Conservation (phyloP, 1,284 basidiomycete genomes). For the Malassezia globosa region DNA sequence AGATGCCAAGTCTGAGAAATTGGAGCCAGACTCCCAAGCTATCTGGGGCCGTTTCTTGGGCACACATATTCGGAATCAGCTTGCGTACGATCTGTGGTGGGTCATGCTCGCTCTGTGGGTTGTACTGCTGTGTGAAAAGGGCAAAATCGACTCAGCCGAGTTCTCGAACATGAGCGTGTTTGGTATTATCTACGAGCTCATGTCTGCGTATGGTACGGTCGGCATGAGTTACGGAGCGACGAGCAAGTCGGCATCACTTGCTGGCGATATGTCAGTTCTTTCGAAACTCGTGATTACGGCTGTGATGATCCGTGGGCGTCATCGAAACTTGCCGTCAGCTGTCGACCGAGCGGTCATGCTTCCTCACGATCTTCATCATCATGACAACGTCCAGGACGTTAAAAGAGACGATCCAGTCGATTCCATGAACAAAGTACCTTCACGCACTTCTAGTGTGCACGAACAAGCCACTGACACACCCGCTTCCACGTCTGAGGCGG, state of each 20-base stretch:
- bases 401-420: too few relatives aligned
- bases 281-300: slow-evolving; percentile 68
- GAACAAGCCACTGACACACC: too few relatives aligned
- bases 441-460: too few relatives aligned
- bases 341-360: slow-evolving; percentile 64
- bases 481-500: too few relatives aligned
- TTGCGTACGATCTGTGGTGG: slow-evolving; percentile 58
- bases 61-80: slow-evolving; percentile 69
- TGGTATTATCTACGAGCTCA: slow-evolving; percentile 63
- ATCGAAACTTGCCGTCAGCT: slow-evolving; percentile 64
- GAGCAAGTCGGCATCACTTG: slow-evolving; percentile 62
- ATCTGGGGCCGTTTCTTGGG: slow-evolving; percentile 67
- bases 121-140: slow-evolving; percentile 42
- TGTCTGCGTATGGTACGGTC: slow-evolving; percentile 57
- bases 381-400: slow-evolving; percentile 22
- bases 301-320: slow-evolving; percentile 86
- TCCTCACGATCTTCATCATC: slow-evolving; percentile 36
- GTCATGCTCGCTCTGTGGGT: slow-evolving; percentile 45
- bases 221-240: slow-evolving; percentile 59
- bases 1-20: slow-evolving; percentile 3
- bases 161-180: slow-evolving; percentile 48
- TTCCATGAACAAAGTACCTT: too few relatives aligned
- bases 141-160: slow-evolving; percentile 30
- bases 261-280: slow-evolving; percentile 63
- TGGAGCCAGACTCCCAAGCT: slow-evolving; percentile 4